These are phyloP conservation scores for Ophiostoma sp. DNA, from an alignment of 2,329 filamentous ascomycete species.

Conservation along the genomic window DNA sequence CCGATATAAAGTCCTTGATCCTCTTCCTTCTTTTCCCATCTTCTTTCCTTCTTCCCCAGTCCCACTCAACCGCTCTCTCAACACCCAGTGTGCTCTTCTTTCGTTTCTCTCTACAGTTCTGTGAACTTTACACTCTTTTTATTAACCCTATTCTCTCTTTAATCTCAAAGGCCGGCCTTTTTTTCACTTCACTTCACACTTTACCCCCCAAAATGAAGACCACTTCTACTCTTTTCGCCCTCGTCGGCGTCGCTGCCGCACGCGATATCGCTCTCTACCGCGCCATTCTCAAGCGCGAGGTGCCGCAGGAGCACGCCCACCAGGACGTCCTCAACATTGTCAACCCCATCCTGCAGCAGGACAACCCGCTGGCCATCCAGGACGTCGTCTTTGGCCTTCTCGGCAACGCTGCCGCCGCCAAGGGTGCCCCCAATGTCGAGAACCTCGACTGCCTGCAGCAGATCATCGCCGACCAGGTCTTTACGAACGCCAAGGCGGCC, in stretches of 20 bases:
- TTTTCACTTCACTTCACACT: conserved; percentile 11
- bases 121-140: conserved; percentile 13
- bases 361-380: conserved; percentile 46
- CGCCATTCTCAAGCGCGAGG: conserved; percentile 38
- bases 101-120: conserved; percentile 17
- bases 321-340: conserved; percentile 38
- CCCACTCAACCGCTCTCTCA: conserved; percentile 20
- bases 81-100: conserved; percentile 18
- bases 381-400: conserved; percentile 46
- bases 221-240: conserved; percentile 30
- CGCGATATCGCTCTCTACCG: conserved; percentile 31
- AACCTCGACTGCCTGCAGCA: conserved; percentile 55
- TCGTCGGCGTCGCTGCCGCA: conserved; percentile 32
- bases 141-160: conserved; percentile 6
- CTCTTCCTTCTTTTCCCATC: too few species aligned
- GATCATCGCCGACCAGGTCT: conserved; percentile 53
- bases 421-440: conserved; percentile 32
- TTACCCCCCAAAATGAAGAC: conserved; percentile 27
- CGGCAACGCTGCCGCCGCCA: conserved; percentile 38
- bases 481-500: conserved; percentile 54
- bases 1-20: too few species aligned
- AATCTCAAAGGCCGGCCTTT: conserved; percentile 22
- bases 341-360: conserved; percentile 35
- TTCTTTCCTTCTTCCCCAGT: background rate
- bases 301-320: conserved; percentile 50